Evolutionary conservation across 306 rosid genomes (phyloP).

Genomic region (Fagus sylvatica): DNA sequence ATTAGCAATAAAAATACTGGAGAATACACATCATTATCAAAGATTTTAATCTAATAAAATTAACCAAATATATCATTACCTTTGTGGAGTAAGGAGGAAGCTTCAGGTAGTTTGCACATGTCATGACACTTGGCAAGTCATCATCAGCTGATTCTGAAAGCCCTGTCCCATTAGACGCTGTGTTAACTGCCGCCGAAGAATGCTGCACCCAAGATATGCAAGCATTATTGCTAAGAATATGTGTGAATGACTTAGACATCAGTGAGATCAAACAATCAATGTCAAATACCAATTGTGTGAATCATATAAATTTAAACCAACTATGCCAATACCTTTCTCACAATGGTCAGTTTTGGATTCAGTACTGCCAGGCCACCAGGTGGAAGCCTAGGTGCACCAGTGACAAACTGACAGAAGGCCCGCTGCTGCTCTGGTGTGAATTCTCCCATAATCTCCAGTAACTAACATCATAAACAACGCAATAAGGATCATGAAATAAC

Average conservation of each 20-base stretch:
- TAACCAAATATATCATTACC: constrained; percentile 37
- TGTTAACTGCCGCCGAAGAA: constrained; percentile 59
- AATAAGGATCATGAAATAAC: constrained; percentile 20
- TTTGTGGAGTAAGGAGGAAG: constrained; percentile 99
- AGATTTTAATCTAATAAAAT: background rate
- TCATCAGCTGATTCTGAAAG: constrained; percentile 86
- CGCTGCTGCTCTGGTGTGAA: constrained; percentile 92
- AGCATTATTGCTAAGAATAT: background rate
- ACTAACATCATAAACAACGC: constrained; percentile 46
- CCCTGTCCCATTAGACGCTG: constrained; percentile 73
- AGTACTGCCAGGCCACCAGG: constrained; percentile 95
- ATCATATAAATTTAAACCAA: background rate
- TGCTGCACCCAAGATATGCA: constrained; percentile 55
- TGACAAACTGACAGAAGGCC: constrained; percentile 95
- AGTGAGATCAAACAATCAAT: background rate
- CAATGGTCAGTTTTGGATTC: constrained; percentile 92
- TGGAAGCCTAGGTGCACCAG: constrained; percentile 96
- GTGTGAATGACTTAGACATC: background rate
- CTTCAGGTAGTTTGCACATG: constrained; percentile 97
- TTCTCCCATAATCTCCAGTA: constrained; percentile 94
- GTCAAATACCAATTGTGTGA: background rate
- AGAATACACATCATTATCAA: background rate
- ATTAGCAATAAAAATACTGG: background rate
- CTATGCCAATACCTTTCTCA: constrained; percentile 73
- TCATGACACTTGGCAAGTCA: constrained; percentile 99